Evolutionary conservation across 2,329 filamentous ascomycete genomes (phyloP).

Genomic region (Onygenales sp.): DNA sequence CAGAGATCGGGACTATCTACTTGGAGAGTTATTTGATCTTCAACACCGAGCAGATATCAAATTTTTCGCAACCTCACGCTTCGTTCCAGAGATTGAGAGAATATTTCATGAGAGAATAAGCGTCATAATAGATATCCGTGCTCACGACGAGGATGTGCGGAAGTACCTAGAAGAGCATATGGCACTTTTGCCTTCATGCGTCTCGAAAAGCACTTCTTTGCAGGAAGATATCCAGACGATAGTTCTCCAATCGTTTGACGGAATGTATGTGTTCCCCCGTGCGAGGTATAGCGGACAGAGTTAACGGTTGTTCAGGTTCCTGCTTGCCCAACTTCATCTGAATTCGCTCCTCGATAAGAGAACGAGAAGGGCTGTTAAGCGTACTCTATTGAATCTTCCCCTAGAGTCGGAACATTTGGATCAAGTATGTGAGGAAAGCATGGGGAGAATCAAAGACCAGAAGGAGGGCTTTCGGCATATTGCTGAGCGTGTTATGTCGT

Average conservation of each 20-base stretch:
- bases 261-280: conserved; percentile 11
- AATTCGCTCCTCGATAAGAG: conserved; percentile 10
- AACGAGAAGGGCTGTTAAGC: conserved; percentile 22
- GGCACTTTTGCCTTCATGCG: conserved; percentile 2
- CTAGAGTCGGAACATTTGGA: conserved; percentile 22
- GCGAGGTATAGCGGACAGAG: conserved; percentile 8
- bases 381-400: conserved; percentile 15
- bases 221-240: conserved; percentile 8
- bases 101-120: background rate
- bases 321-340: conserved; percentile 13
- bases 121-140: background rate
- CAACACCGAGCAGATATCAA: background rate
- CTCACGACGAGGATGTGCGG: background rate
- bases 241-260: no score
- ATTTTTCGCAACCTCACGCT: background rate
- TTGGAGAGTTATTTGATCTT: background rate
- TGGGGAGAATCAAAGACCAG: background rate
- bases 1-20: background rate
- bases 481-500: conserved; percentile 4
- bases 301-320: conserved; percentile 16
- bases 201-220: background rate
- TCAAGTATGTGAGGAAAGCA: conserved; percentile 31
- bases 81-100: background rate
- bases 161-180: conserved; percentile 4
- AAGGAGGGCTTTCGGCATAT: background rate